Percentiles rank a stretch among this genome's conserved stretches.
phyloP scores from a whole-genome alignment of 371 early-diverging fungal species.

The Dinochytrium kinnereticum region DNA sequence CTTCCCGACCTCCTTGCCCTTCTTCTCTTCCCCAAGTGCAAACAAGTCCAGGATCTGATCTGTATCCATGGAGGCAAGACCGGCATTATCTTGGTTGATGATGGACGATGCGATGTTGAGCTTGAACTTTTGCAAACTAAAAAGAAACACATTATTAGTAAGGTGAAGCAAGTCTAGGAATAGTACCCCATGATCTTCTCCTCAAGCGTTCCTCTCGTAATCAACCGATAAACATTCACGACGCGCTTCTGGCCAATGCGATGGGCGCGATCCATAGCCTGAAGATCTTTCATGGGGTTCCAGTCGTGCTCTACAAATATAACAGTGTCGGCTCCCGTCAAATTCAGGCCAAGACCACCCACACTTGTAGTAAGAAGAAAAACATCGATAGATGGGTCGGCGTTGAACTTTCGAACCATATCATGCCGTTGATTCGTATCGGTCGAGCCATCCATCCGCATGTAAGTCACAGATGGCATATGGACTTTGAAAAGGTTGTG shows the following conservation, averaged over 20 bases:
- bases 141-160: slow-evolving; percentile 1
- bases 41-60: slow-evolving; percentile 94
- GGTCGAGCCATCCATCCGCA: slow-evolving; percentile 96
- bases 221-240: slow-evolving; percentile 98
- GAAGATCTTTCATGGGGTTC: slow-evolving; percentile 94
- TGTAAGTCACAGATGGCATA: slow-evolving; percentile 90
- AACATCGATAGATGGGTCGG: slow-evolving; percentile 94
- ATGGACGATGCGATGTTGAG: slow-evolving; percentile 97
- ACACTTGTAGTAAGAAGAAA: slow-evolving; percentile 97
- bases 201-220: slow-evolving; percentile 97
- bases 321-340: slow-evolving; percentile 99
- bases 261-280: slow-evolving; percentile 99
- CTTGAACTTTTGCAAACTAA: slow-evolving; percentile 97
- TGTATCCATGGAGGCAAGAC: slow-evolving; percentile 91
- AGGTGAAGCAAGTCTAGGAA: slow-evolving; percentile 48
- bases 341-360: slow-evolving; percentile 98
- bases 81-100: slow-evolving; percentile 96
- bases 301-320: slow-evolving; percentile 99
- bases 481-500: slow-evolving; percentile 79
- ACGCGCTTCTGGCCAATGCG: slow-evolving; percentile 97
- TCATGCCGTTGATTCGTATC: slow-evolving; percentile 85
- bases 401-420: slow-evolving; percentile 94
- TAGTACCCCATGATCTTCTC: slow-evolving; percentile 96
- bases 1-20: slow-evolving; percentile 48
- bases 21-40: slow-evolving; percentile 44